Percentiles rank a stretch among this genome's conserved stretches.
Conservation (phyloP, 805 yeast species). For the Suhomyces canberraensis region DNA sequence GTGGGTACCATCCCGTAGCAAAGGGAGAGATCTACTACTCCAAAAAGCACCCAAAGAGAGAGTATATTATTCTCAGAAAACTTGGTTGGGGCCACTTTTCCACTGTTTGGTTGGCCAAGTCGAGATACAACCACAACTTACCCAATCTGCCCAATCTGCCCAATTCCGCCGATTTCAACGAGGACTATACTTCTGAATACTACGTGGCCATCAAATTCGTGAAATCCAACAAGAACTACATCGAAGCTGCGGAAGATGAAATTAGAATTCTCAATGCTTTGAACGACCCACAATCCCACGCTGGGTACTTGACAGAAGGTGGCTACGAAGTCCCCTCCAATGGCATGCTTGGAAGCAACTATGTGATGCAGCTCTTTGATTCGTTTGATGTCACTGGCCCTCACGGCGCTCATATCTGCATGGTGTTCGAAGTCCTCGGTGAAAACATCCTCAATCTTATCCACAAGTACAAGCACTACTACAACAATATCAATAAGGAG, state of each 20-base stretch:
- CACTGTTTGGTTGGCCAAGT: constrained; percentile 63
- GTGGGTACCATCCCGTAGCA: constrained; percentile 64
- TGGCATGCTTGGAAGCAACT: constrained; percentile 17
- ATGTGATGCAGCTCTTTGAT: constrained; percentile 52
- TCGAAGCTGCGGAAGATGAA: constrained; percentile 66
- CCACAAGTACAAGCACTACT: constrained; percentile 43
- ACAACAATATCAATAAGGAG: constrained; percentile 23
- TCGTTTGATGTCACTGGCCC: constrained; percentile 58
- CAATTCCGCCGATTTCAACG: not conserved
- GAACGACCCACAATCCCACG: constrained; percentile 17
- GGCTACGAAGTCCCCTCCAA: not conserved
- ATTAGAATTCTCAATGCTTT: constrained; percentile 46
- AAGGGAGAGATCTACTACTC: constrained; percentile 53
- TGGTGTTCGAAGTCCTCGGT: constrained; percentile 65
- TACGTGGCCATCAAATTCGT: constrained; percentile 66
- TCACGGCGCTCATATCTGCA: constrained; percentile 60
- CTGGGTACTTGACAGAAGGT: constrained; percentile 6
- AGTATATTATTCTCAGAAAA: constrained; percentile 50
- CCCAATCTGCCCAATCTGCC: not conserved
- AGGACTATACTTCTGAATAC: constrained; percentile 18
- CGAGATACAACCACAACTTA: constrained; percentile 14
- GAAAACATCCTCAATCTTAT: constrained; percentile 54
- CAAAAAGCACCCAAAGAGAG: constrained; percentile 29
- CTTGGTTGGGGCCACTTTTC: constrained; percentile 74
- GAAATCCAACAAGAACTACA: constrained; percentile 49